phyloP scores from a whole-genome alignment of 1,284 basidiomycete species.

The Rhodotorula sp. region DNA sequence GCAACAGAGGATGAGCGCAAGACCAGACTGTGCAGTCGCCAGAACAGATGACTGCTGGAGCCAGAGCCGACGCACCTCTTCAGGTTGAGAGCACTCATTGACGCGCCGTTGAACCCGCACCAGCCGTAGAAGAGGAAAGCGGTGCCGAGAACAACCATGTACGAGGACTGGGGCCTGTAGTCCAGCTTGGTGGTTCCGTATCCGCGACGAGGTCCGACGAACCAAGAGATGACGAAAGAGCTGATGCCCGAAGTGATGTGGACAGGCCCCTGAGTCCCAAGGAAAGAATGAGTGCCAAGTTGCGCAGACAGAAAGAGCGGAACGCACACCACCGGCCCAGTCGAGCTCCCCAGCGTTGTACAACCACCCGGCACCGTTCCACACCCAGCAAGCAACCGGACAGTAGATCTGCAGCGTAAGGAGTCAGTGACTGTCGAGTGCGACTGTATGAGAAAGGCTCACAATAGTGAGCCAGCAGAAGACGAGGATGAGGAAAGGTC shows the following conservation, averaged over 20 bases:
- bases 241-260: constrained; percentile 87
- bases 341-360: constrained; percentile 88
- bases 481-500: constrained; percentile 81
- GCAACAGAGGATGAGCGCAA: too few species aligned
- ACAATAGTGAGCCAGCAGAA: constrained; percentile 68
- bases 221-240: constrained; percentile 85
- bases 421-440: not conserved
- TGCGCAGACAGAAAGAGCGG: not conserved
- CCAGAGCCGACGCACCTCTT: constrained; percentile 57
- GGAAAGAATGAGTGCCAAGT: not conserved
- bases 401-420: constrained; percentile 73
- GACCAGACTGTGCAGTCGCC: too few species aligned
- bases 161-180: constrained; percentile 89
- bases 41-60: too few species aligned
- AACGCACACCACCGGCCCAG: constrained; percentile 71
- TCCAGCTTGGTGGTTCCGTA: constrained; percentile 84
- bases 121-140: constrained; percentile 90
- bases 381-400: constrained; percentile 85
- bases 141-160: constrained; percentile 81
- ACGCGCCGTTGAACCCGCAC: constrained; percentile 73
- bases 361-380: constrained; percentile 78
- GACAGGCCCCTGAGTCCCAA: constrained; percentile 59
- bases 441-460: not conserved
- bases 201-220: constrained; percentile 81
- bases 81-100: constrained; percentile 85